Evolutionary conservation across 352 stramenopile genomes (phyloP), one percentile per base, ranked within the genome.

Genomic region (Pythium periplocum): DNA sequence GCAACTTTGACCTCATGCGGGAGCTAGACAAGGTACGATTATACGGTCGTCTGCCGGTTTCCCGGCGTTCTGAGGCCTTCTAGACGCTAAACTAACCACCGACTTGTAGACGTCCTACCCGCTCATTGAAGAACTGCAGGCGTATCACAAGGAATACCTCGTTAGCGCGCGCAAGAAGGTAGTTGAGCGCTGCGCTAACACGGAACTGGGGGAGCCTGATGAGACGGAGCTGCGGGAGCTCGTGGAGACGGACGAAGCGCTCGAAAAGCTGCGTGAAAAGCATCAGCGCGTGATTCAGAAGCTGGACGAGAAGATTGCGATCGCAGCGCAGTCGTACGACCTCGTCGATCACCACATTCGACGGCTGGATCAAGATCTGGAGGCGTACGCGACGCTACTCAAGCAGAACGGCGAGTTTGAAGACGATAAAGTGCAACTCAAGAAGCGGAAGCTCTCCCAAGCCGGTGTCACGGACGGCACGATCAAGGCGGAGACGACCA

Each of bases 1-100:
- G 83, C 59, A 94, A 94, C 71, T 94, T 94, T 53, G 83, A 94
- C 47, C 79, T 94, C 51, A 92, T 94, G 79, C 79, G 83, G 17
- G 83, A 94, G 65, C 66, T 94, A 8, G 83, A 94, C 67, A 90
- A 92, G 78, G 83, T 90, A 42, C 44, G 31, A 48, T 30, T 34
- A 26, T 26, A 30, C n/a, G n/a, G 17, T 48, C 17, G n/a, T 30
- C 8, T 35, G n/a, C 17, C 44, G 7, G 9, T 26, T 43, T n/a
- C 30, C 9, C n/a, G 4, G 6, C 17, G 11, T 7, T 40, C 33
- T 61, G 6, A 45, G 6, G 1, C 9, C 35, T 43, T 1, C 32
- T 45, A n/a, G 12, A 34, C 45, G 9, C 44, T 6, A 45, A 11
- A 12, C 2, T 31, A 42, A 26, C 36, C 11, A n/a, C 30, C 17